These are phyloP conservation scores for Sporothrix humicola DNA, from an alignment of 2,329 filamentous ascomycete species.

Conservation along the genomic window DNA sequence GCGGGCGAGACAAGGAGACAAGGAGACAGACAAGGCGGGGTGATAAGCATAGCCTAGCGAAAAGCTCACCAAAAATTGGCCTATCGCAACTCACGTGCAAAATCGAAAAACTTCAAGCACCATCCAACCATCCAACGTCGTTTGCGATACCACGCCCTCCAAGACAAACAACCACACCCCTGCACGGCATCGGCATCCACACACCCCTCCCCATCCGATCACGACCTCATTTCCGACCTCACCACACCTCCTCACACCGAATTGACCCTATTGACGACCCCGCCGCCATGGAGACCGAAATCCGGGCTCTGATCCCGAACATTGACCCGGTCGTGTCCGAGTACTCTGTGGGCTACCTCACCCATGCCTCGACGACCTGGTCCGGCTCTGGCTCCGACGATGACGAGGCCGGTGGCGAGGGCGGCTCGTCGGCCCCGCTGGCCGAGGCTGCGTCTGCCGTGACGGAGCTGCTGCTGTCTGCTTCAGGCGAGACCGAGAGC, in stretches of 20 bases:
- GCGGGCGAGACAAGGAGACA: too few species aligned
- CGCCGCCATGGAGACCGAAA: slow-evolving; percentile 86
- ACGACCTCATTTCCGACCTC: not conserved
- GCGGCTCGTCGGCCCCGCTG: slow-evolving; percentile 65
- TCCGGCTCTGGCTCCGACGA: slow-evolving; percentile 69
- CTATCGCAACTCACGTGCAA: slow-evolving; percentile 33
- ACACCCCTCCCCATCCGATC: not conserved
- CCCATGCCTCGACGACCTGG: slow-evolving; percentile 87
- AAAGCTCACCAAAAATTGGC: not conserved
- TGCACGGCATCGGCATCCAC: slow-evolving; percentile 3
- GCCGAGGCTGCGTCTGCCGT: slow-evolving; percentile 83
- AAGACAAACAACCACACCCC: not conserved
- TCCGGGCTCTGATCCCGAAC: slow-evolving; percentile 80
- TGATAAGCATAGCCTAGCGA: not conserved
- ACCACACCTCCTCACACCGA: not conserved
- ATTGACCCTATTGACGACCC: not conserved
- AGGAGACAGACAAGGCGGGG: not conserved
- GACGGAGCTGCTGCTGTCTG: slow-evolving; percentile 87
- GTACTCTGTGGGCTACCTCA: slow-evolving; percentile 93
- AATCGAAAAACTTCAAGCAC: slow-evolving; percentile 27
- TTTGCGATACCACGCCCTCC: not conserved
- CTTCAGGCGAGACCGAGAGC: slow-evolving; percentile 77
- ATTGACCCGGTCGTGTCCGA: slow-evolving; percentile 89
- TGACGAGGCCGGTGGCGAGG: slow-evolving; percentile 64
- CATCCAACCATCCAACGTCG: not conserved